phyloP scores from a whole-genome alignment of 345 rosid species.

The Salix exigua region DNA sequence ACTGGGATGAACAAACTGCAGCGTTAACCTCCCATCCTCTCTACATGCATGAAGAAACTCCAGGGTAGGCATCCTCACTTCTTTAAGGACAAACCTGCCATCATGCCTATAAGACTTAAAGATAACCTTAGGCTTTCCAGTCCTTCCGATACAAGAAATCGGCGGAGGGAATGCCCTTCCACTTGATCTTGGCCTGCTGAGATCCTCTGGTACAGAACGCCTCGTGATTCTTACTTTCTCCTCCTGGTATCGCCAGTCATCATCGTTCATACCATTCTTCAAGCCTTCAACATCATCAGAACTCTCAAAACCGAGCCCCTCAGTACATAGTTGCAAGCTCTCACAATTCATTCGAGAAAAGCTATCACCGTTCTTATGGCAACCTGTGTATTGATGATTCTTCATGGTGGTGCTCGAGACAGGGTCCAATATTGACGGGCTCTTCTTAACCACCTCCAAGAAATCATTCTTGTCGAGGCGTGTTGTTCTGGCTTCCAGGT shows the following conservation, averaged over 20 bases:
- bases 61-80: slow-evolving; percentile 63
- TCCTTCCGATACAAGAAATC: slow-evolving; percentile 57
- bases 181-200: slow-evolving; percentile 29
- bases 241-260: slow-evolving; percentile 28
- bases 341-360: slow-evolving; percentile 39
- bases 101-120: slow-evolving; percentile 72
- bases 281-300: slow-evolving; percentile 58
- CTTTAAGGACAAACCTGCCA: slow-evolving; percentile 77
- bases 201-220: slow-evolving; percentile 7
- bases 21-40: slow-evolving; percentile 70
- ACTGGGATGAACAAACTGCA: slow-evolving; percentile 60
- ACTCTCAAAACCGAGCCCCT: slow-evolving; percentile 88
- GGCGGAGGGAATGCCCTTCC: slow-evolving; percentile 68
- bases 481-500: neutral
- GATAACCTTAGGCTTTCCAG: slow-evolving; percentile 64
- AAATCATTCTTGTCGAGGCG: slow-evolving; percentile 1
- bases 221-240: slow-evolving; percentile 13
- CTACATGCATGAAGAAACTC: slow-evolving; percentile 73
- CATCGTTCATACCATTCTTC: slow-evolving; percentile 32
- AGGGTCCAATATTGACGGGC: slow-evolving; percentile 1
- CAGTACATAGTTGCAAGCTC: slow-evolving; percentile 77
- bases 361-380: slow-evolving; percentile 37
- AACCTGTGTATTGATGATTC: slow-evolving; percentile 11
- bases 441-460: slow-evolving; percentile 2
- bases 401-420: slow-evolving; percentile 6